phyloP scores from a whole-genome alignment of 345 rosid species.

The Mallotus nudiflorus region DNA sequence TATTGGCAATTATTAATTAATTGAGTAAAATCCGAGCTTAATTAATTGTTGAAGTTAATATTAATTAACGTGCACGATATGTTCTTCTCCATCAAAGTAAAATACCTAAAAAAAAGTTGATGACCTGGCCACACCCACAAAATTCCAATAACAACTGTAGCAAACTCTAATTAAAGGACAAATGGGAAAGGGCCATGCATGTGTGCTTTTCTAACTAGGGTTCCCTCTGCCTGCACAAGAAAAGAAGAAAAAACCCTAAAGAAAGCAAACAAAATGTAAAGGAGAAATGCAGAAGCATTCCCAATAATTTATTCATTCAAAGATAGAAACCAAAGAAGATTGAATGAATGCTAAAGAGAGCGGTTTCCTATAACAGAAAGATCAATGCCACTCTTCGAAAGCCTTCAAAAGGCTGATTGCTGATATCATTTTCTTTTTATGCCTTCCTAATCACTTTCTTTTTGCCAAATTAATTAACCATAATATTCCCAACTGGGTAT shows the following conservation, averaged over 20 bases:
- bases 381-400: neutral
- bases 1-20: too few species aligned
- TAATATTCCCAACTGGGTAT: too few species aligned
- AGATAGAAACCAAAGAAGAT: too few species aligned
- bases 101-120: too few species aligned
- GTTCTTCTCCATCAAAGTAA: neutral
- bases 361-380: constrained; percentile 3
- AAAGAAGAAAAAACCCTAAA: neutral
- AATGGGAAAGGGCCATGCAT: too few species aligned
- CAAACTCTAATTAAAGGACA: neutral
- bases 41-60: neutral
- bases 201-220: neutral
- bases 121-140: too few species aligned
- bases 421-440: constrained; percentile 8
- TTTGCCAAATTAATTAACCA: too few species aligned
- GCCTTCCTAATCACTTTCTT: too few species aligned
- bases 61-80: neutral
- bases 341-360: neutral
- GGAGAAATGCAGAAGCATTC: neutral
- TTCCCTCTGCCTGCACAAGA: neutral
- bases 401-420: neutral
- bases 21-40: too few species aligned
- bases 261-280: neutral
- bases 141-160: neutral
- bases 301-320: too few species aligned